Conservation (phyloP, 192 early-diverging fungal genomes). For the Coemansia sp. region DNA sequence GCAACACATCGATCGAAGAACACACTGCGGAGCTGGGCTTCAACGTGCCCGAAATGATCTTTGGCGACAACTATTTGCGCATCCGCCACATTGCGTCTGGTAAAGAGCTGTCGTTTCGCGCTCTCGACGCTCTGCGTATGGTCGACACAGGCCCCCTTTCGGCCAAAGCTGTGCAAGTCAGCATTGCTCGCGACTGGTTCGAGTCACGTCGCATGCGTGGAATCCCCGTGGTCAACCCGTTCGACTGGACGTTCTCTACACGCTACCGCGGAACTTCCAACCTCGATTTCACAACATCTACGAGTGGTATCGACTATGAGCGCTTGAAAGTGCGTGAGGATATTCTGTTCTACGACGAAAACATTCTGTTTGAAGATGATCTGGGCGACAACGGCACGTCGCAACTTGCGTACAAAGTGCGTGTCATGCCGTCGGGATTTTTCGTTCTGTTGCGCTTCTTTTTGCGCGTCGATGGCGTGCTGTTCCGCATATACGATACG, state of each 20-base stretch:
- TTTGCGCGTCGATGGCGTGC: slow-evolving; percentile 89
- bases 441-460: slow-evolving; percentile 86
- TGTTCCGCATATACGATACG: slow-evolving; percentile 89
- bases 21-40: slow-evolving; percentile 60
- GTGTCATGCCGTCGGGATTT: slow-evolving; percentile 94
- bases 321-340: slow-evolving; percentile 75
- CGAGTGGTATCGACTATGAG: slow-evolving; percentile 70
- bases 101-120: slow-evolving; percentile 59
- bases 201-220: slow-evolving; percentile 60
- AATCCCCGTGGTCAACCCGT: slow-evolving; percentile 84
- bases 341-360: slow-evolving; percentile 94
- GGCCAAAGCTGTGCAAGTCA: slow-evolving; percentile 78
- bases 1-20: slow-evolving; percentile 57
- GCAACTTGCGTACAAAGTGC: slow-evolving; percentile 74
- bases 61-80: slow-evolving; percentile 81
- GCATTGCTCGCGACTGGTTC: slow-evolving; percentile 83
- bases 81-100: slow-evolving; percentile 58
- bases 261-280: slow-evolving; percentile 67
- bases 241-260: slow-evolving; percentile 97
- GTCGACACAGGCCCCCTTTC: slow-evolving; percentile 69
- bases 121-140: slow-evolving; percentile 71
- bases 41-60: slow-evolving; percentile 95
- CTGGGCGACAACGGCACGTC: slow-evolving; percentile 92
- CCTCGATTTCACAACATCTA: slow-evolving; percentile 34
- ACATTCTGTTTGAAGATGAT: slow-evolving; percentile 95